These are phyloP conservation scores for Jatropha podagrica DNA, from an alignment of 441 rosid genomes.

Conservation along the genomic window DNA sequence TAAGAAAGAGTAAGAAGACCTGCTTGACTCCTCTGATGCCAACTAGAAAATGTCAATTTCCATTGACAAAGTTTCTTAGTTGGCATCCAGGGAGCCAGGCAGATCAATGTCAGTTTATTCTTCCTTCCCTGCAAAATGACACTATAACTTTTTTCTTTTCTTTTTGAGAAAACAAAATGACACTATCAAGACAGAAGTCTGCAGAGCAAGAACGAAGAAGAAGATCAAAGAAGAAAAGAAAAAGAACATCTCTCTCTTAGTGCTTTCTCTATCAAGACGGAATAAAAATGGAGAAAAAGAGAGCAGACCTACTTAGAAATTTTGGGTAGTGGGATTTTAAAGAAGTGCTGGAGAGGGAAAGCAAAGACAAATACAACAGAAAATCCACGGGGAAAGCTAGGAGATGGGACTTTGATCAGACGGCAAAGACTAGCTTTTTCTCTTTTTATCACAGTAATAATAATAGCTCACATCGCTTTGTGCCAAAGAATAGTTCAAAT, in stretches of 20 bases:
- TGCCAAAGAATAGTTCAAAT: not conserved
- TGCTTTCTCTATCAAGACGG: not conserved
- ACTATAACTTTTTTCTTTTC: not conserved
- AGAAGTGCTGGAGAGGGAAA: not conserved
- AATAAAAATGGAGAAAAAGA: not conserved
- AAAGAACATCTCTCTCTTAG: not conserved
- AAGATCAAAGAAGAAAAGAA: too few relatives aligned
- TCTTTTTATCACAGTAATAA: not conserved
- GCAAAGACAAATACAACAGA: slow-evolving; percentile 1
- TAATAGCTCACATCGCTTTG: not conserved
- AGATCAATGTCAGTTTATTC: slow-evolving; percentile 18
- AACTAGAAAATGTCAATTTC: slow-evolving; percentile 27
- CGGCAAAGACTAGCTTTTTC: slow-evolving; percentile 1
- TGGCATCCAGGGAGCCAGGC: slow-evolving; percentile 54
- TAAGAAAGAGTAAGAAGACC: not conserved
- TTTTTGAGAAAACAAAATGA: too few relatives aligned
- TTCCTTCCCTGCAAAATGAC: not conserved
- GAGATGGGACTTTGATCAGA: slow-evolving; percentile 10
- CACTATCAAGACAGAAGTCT: too few relatives aligned
- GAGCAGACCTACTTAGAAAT: not conserved
- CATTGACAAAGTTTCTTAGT: slow-evolving; percentile 24
- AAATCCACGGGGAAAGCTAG: not conserved
- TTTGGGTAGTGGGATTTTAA: slow-evolving; percentile 1
- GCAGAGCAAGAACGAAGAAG: not conserved
- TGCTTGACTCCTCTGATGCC: slow-evolving; percentile 42